A percentile compares a stretch with the other conserved stretches of the same genome.
Evolutionary conservation across 2,329 filamentous ascomycete genomes (phyloP).

Genomic region (Raffaelea ambrosiae): DNA sequence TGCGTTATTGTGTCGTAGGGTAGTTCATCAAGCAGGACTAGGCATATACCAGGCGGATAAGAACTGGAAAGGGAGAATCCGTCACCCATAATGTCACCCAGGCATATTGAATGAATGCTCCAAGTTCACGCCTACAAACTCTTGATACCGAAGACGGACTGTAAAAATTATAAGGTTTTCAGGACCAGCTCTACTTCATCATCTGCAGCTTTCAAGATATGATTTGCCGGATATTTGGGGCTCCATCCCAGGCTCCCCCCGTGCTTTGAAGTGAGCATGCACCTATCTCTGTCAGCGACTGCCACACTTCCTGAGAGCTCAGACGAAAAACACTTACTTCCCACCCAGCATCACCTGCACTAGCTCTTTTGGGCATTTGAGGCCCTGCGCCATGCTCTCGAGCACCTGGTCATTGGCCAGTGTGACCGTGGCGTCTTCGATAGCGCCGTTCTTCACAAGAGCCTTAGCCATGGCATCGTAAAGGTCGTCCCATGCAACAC

Average conservation of each 20-base stretch:
- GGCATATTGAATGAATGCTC: too few relatives aligned
- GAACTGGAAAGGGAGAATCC: too few relatives aligned
- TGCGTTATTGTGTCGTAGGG: too few relatives aligned
- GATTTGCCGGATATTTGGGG: conserved; percentile 28
- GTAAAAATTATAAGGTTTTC: conserved; percentile 1
- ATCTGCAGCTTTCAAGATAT: conserved; percentile 36
- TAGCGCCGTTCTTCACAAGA: conserved; percentile 27
- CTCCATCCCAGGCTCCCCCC: conserved; percentile 33
- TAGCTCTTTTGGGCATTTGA: conserved; percentile 23
- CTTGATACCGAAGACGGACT: too few relatives aligned
- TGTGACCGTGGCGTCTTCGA: conserved; percentile 16
- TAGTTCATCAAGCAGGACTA: too few relatives aligned
- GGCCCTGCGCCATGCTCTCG: conserved; percentile 29
- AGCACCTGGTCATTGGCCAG: conserved; percentile 26
- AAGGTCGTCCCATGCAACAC: conserved; percentile 33
- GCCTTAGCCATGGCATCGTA: conserved; percentile 28
- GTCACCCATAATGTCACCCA: too few relatives aligned
- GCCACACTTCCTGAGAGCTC: too few relatives aligned
- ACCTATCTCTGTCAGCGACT: too few relatives aligned
- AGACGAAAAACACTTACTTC: conserved; percentile 14
- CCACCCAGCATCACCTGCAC: conserved; percentile 34
- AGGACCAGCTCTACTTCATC: conserved; percentile 35
- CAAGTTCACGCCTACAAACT: too few relatives aligned
- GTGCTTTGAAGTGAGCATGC: not conserved
- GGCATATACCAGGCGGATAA: too few relatives aligned